These are phyloP conservation scores for Clavispora carvajalis DNA, from an alignment of 805 yeast genomes.

Conservation along the genomic window DNA sequence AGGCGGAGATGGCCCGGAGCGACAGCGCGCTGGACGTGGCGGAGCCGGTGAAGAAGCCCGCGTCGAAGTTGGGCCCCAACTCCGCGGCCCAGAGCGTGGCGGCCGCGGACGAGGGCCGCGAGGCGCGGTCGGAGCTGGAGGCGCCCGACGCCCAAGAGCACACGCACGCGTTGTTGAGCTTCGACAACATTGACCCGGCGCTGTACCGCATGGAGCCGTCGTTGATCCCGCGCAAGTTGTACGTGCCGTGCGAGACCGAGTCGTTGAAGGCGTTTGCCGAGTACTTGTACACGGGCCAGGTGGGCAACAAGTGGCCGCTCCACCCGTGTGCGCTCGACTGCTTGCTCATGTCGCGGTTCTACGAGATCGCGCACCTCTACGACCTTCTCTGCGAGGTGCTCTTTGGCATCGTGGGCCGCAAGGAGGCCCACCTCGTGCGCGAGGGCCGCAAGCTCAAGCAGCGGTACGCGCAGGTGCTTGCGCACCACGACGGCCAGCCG, in stretches of 20 bases:
- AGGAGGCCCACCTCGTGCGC: conserved; percentile 48
- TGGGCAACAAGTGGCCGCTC: conserved; percentile 69
- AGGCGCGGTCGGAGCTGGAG: background rate
- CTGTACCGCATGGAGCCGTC: conserved; percentile 50
- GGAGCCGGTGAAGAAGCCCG: background rate
- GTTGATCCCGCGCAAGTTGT: conserved; percentile 61
- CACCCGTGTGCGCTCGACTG: conserved; percentile 65
- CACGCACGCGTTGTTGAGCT: conserved; percentile 23
- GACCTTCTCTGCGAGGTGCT: conserved; percentile 65
- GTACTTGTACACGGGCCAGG: conserved; percentile 73
- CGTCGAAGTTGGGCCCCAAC: background rate
- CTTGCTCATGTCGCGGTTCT: conserved; percentile 56
- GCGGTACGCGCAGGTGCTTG: conserved; percentile 21
- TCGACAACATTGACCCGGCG: conserved; percentile 27
- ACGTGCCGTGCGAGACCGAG: conserved; percentile 59
- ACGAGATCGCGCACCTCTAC: conserved; percentile 64
- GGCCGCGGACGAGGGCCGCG: background rate
- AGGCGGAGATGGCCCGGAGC: background rate
- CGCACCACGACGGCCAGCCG: conserved; percentile 18
- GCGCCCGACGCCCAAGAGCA: background rate
- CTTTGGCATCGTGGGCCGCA: conserved; percentile 64
- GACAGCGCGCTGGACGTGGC: background rate
- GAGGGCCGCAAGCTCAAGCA: conserved; percentile 35
- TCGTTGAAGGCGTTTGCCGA: conserved; percentile 66
- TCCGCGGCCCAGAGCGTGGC: background rate